Evolutionary conservation across 371 early-diverging fungal species (phyloP).

Genomic region (Zancudomyces culisetae): DNA sequence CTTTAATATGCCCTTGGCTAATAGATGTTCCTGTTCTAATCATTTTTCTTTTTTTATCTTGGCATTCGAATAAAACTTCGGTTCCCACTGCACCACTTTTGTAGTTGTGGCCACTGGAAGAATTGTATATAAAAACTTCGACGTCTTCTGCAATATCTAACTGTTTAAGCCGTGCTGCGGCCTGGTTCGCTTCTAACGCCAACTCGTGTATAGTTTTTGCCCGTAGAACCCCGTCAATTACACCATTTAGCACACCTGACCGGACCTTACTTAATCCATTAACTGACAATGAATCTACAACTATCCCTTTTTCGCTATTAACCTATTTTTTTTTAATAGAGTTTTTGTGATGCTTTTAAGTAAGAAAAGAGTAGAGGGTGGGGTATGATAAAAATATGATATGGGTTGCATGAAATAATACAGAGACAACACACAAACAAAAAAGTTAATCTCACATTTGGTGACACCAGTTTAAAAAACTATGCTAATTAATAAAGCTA

Average conservation of each 20-base stretch:
- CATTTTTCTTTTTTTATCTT: conserved; percentile 44
- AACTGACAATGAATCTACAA: neutral
- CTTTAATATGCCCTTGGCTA: no score
- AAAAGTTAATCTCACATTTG: no score
- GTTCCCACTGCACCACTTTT: conserved; percentile 28
- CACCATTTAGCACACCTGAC: neutral
- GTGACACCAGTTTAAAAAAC: no score
- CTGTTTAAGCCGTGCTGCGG: conserved; percentile 36
- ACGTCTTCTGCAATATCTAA: conserved; percentile 59
- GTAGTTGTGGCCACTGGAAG: conserved; percentile 27
- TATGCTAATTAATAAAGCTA: no score
- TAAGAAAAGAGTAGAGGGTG: no score
- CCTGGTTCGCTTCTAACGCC: conserved; percentile 35
- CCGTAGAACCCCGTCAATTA: neutral
- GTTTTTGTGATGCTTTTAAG: neutral
- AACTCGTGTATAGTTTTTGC: conserved; percentile 46
- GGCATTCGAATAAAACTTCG: conserved; percentile 44
- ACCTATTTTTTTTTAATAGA: neutral
- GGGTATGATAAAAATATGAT: no score
- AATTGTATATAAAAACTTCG: conserved; percentile 36
- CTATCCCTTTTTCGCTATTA: neutral
- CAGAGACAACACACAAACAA: no score
- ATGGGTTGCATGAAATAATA: no score
- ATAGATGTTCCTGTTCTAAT: conserved; percentile 68
- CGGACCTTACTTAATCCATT: neutral